Base-by-base conservation (phyloP, 441 rosid species). In the Theobroma grandiflorum region DNA sequence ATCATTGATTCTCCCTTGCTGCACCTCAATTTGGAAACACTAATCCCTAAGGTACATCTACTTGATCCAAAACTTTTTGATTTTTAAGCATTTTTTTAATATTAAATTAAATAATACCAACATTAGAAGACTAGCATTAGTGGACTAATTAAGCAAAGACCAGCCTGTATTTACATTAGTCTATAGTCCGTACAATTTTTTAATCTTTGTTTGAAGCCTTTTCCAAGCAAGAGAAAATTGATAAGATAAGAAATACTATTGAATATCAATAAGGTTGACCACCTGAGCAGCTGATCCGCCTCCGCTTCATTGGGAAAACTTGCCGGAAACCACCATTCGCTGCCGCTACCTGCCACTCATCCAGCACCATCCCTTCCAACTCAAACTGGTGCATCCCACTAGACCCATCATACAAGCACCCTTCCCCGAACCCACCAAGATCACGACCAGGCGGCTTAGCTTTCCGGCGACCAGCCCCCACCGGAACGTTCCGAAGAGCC, bases 401-500 rank as follows among this genome's bases (percentile, higher is more conserved):
- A 40, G 79, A 84, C 31, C 82, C 83, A 35, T 87, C 90, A 42
- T 74, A 85, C 79, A 84, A 84, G 78, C 79, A 84, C 10, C 82
- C 90, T 31, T 86, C 90, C 0, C 84, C 84, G 81, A 87, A 85
- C 12, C 87, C 94, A 0, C 79, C 89, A 0, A 53, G 58, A 9
- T 55, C 78, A 6, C 79, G 83, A 20, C 84, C 84, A 1, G 92
- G 93, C 0, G 92, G 95, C 86, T 91, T 95, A 74, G 85, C 76
- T 77, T 91, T 95, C 79, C 99, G 92, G 7, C 99, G 97, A 59
- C 99, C 99, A 8, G 99, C 97, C 0, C 98, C 98, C 0, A 95
- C 89, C 0, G 99, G 99, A 53, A 95, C 99, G 78, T 95, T 94
- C 53, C 99, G 88, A 35, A 95, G 97, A 75, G 94, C 96, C 12